Evolutionary conservation across 805 yeast genomes (phyloP).

Genomic region (Yarrowia sp.): DNA sequence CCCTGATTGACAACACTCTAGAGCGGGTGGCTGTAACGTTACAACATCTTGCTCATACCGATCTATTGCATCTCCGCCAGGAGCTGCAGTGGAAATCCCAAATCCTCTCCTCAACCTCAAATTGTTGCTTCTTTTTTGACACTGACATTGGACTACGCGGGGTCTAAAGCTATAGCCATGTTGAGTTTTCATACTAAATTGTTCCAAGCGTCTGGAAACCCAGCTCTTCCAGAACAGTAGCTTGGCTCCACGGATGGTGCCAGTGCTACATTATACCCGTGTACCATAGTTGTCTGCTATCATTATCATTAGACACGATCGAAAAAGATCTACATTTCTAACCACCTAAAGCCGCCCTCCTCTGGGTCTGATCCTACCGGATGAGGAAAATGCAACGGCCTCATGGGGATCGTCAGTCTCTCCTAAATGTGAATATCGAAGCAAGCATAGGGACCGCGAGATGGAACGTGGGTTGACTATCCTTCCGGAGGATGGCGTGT

Average conservation of each 20-base stretch:
- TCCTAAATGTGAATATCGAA: not conserved
- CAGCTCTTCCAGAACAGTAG: no score
- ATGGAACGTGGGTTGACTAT: not conserved
- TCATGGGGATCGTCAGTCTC: not conserved
- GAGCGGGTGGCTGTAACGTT: no score
- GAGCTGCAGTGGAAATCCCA: no score
- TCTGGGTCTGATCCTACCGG: no score
- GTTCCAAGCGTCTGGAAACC: no score
- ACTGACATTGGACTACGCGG: not conserved
- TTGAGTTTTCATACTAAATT: not conserved
- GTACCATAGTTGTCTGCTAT: no score
- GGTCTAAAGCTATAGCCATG: not conserved
- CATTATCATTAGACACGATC: no score
- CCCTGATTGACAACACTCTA: not conserved
- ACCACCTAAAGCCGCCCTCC: not conserved
- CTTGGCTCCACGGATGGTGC: no score
- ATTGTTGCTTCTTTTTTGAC: no score
- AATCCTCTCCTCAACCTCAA: no score
- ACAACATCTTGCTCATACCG: not conserved
- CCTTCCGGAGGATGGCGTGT: not conserved
- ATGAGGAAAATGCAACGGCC: constrained; percentile 2
- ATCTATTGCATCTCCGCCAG: not conserved
- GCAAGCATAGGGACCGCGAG: not conserved
- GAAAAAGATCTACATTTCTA: not conserved
- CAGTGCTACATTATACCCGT: no score